These are phyloP conservation scores for Botrytis elliptica DNA, from an alignment of 2,329 filamentous ascomycete genomes.

Conservation along the genomic window DNA sequence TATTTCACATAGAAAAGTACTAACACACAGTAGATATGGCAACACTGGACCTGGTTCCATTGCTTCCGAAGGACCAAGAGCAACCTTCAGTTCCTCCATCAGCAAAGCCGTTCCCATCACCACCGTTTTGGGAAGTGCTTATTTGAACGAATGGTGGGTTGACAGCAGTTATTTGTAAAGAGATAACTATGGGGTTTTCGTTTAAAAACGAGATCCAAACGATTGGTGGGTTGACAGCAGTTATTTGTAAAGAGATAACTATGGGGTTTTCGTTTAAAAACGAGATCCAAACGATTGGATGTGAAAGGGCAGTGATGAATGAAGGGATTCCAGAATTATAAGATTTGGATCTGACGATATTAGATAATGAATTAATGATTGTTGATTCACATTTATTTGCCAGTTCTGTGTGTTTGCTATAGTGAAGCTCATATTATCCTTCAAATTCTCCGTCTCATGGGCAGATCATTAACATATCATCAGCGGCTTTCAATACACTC, in stretches of 20 bases:
- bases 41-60: constrained; percentile 49
- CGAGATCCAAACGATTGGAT: not conserved
- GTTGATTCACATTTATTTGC: not conserved
- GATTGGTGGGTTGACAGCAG: constrained; percentile 27
- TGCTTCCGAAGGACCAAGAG: constrained; percentile 21
- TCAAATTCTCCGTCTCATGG: not conserved
- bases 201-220: not conserved
- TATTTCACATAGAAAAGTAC: not conserved
- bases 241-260: not conserved
- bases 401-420: not conserved
- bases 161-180: constrained; percentile 22
- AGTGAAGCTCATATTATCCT: not conserved
- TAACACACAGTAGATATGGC: not conserved
- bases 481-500: not conserved
- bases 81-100: constrained; percentile 25
- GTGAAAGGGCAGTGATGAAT: not conserved
- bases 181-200: not conserved
- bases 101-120: constrained; percentile 17
- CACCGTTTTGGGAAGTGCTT: constrained; percentile 25
- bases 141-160: constrained; percentile 28
- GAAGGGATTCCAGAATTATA: not conserved
- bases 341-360: not conserved
- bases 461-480: not conserved
- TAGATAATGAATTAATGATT: not conserved
- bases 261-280: not conserved